Evolutionary conservation across 1,139 yeast species (phyloP).

Genomic region (Debaryomyces singareniensis): DNA sequence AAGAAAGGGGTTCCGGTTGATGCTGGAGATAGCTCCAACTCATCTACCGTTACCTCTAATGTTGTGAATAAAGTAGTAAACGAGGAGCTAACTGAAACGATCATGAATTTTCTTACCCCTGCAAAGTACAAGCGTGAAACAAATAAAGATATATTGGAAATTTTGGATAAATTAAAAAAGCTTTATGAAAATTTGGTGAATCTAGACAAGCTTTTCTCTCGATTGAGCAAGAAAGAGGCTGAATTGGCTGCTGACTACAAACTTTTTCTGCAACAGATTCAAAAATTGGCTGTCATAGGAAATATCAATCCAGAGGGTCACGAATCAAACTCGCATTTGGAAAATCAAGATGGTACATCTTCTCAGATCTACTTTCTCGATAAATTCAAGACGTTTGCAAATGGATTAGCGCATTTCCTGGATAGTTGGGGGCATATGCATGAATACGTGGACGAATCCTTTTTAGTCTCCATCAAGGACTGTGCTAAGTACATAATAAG

Average conservation of each 20-base stretch:
- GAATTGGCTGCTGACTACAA: slow-evolving; percentile 70
- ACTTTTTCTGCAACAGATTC: slow-evolving; percentile 64
- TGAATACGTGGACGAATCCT: slow-evolving; percentile 71
- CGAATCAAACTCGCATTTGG: neutral
- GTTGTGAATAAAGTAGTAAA: slow-evolving; percentile 40
- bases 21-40: slow-evolving; percentile 16
- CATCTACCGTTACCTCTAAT: slow-evolving; percentile 12
- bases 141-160: slow-evolving; percentile 75
- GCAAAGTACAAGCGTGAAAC: slow-evolving; percentile 61
- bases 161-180: slow-evolving; percentile 75
- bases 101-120: slow-evolving; percentile 87
- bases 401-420: slow-evolving; percentile 45
- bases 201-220: slow-evolving; percentile 71
- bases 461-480: slow-evolving; percentile 77
- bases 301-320: slow-evolving; percentile 2
- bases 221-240: slow-evolving; percentile 66
- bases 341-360: neutral
- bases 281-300: slow-evolving; percentile 54
- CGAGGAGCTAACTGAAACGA: slow-evolving; percentile 74
- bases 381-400: slow-evolving; percentile 31
- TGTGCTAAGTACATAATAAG: slow-evolving; percentile 80
- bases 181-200: slow-evolving; percentile 75
- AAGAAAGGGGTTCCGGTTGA: slow-evolving; percentile 17
- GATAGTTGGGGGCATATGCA: slow-evolving; percentile 37
- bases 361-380: slow-evolving; percentile 1